These are phyloP conservation scores for Fusarium cicatricum DNA, from an alignment of 2,329 filamentous ascomycete species.

Conservation along the genomic window DNA sequence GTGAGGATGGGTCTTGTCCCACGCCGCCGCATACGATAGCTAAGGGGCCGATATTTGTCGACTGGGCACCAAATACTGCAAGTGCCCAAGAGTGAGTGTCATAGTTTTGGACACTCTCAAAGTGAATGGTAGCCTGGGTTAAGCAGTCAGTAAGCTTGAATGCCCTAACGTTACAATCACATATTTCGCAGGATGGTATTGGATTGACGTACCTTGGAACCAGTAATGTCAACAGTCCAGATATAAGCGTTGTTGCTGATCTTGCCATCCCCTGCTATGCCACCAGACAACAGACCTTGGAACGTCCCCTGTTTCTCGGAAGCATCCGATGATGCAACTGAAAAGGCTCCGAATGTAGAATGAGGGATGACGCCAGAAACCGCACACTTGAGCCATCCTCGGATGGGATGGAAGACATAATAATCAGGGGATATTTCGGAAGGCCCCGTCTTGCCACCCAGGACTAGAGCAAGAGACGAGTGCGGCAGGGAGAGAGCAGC, in stretches of 20 bases:
- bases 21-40: slow-evolving; percentile 47
- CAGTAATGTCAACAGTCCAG: slow-evolving; percentile 65
- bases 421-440: slow-evolving; percentile 59
- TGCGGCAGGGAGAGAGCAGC: slow-evolving; percentile 62
- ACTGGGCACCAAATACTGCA: slow-evolving; percentile 46
- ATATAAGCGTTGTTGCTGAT: slow-evolving; percentile 69
- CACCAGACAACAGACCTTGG: slow-evolving; percentile 74
- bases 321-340: slow-evolving; percentile 44
- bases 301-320: slow-evolving; percentile 45
- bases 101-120: slow-evolving; percentile 24
- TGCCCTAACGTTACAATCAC: background rate
- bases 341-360: slow-evolving; percentile 54
- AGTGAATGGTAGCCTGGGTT: slow-evolving; percentile 41
- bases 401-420: slow-evolving; percentile 59
- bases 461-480: slow-evolving; percentile 63
- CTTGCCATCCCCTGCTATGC: slow-evolving; percentile 70
- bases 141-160: slow-evolving; percentile 3
- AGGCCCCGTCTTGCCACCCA: slow-evolving; percentile 67
- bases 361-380: slow-evolving; percentile 47
- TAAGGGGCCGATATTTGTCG: slow-evolving; percentile 31
- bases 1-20: slow-evolving; percentile 38
- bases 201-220: slow-evolving; percentile 46
- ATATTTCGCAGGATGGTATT: background rate
- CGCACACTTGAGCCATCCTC: slow-evolving; percentile 58
- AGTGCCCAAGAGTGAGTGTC: slow-evolving; percentile 21